Evolutionary conservation across 495 filamentous ascomycete genomes (phyloP), one percentile per base, ranked within the genome.

Genomic region (Aspergillus cavernicola): DNA sequence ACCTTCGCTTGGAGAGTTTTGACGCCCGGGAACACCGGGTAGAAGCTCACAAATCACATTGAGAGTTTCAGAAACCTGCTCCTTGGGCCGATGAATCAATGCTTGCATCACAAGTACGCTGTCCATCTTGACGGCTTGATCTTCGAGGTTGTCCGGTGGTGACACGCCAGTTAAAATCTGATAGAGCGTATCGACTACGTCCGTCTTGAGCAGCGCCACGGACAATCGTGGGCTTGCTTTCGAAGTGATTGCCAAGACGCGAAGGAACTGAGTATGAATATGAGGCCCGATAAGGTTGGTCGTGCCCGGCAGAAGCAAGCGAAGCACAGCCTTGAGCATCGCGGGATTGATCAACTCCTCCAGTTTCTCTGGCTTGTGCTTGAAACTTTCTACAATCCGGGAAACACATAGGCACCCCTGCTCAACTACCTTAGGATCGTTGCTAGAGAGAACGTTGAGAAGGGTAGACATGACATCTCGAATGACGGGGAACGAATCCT

Each of bases 81-180:
- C 93, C 38, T 90, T 83, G n/a, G 93, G 93, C 29, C 92, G 83
- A 63, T 97, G 95, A 48, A 99, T 96, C 60, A 99, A 72, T 26
- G 93, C 92, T 65, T 99, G 93, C 95, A 99, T 97, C 68, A 97
- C 92, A 42, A 99, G 83, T 23, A 97, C 92, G 64, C 89, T 96
- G 71, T 97, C 92, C 63, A 97, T 90, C 70, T 93, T 95, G 36
- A 82, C 72, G n/a, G 88, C 87, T 26, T 89, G 79, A 64, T 92
- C 87, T 15, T 95, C 89, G 5, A 78, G 79, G 36, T 87, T 87
- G 58, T 75, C 81, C 19, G 93, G 93, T 6, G 93, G 89, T 0
- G 93, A 99, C 1, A 99, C 88, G 29, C 95, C 93, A 1, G 95
- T 99, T 54, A 99, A 71, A 32, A 97, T 99, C 67, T 99, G 93